Conservation (phyloP, 2,329 filamentous ascomycete species). For the Graphilbum fragrans region DNA sequence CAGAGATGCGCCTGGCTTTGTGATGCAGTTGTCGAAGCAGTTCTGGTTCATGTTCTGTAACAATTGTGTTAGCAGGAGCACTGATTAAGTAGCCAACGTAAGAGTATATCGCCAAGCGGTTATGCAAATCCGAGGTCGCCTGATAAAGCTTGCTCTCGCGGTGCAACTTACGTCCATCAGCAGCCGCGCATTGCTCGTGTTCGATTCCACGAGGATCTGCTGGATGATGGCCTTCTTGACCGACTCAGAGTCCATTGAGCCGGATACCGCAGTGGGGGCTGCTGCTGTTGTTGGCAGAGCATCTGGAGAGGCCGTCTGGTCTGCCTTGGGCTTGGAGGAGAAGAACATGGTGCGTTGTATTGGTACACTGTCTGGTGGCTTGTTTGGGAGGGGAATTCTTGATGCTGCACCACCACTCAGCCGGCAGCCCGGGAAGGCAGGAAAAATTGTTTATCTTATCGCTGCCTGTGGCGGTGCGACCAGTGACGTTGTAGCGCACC, state of each 20-base stretch:
- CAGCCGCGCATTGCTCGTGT: constrained; percentile 54
- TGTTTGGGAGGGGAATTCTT: background rate
- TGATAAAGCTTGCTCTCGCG: too few species aligned
- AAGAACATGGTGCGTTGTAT: constrained; percentile 6
- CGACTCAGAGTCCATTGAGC: constrained; percentile 43
- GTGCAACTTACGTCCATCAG: constrained; percentile 51
- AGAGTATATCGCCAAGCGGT: too few species aligned
- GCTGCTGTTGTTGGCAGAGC: constrained; percentile 1
- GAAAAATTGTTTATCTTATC: constrained; percentile 3
- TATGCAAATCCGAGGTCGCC: too few species aligned
- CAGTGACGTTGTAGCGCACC: too few species aligned
- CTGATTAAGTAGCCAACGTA: too few species aligned
- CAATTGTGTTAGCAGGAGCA: background rate
- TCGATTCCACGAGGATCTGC: constrained; percentile 52
- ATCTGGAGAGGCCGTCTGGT: constrained; percentile 3
- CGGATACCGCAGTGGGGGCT: constrained; percentile 1
- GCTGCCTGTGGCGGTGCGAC: background rate
- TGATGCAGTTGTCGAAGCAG: constrained; percentile 69
- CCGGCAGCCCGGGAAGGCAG: too few species aligned
- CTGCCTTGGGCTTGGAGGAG: constrained; percentile 8
- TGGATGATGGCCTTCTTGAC: constrained; percentile 52
- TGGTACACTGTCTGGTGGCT: background rate
- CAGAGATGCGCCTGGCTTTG: constrained; percentile 55
- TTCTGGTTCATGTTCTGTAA: constrained; percentile 65
- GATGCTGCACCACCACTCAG: too few species aligned